phyloP scores from a whole-genome alignment of 2,329 filamentous ascomycete genomes.

The Berkeleyomyces rouxiae region DNA sequence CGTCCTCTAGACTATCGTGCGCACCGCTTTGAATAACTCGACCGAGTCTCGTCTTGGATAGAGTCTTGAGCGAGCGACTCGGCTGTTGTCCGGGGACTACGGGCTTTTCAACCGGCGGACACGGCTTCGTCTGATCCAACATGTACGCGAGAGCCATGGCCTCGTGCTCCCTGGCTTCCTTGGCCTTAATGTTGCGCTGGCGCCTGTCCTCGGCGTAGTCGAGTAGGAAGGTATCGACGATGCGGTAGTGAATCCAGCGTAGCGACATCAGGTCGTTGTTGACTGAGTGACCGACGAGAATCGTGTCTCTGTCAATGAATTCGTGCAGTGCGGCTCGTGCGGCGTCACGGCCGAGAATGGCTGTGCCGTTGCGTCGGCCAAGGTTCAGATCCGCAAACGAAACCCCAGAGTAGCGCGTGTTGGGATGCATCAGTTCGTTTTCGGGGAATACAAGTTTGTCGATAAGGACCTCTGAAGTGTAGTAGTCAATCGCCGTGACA shows the following conservation, averaged over 20 bases:
- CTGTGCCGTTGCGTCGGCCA: slow-evolving; percentile 20
- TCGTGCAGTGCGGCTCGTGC: slow-evolving; percentile 28
- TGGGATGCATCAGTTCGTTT: slow-evolving; percentile 30
- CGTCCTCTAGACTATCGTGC: slow-evolving; percentile 31
- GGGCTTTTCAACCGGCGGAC: not conserved
- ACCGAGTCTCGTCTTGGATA: slow-evolving; percentile 23
- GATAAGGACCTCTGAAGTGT: slow-evolving; percentile 30
- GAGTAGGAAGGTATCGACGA: slow-evolving; percentile 30
- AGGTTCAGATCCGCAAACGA: slow-evolving; percentile 23
- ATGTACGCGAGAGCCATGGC: not conserved
- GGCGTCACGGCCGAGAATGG: slow-evolving; percentile 25
- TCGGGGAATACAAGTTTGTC: slow-evolving; percentile 34
- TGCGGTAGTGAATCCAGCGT: slow-evolving; percentile 29
- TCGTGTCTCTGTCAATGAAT: slow-evolving; percentile 29
- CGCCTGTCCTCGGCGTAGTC: slow-evolving; percentile 17
- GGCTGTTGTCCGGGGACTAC: slow-evolving; percentile 8
- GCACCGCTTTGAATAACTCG: slow-evolving; percentile 24
- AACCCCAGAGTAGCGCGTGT: slow-evolving; percentile 35
- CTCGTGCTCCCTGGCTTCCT: slow-evolving; percentile 12
- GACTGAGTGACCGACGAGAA: slow-evolving; percentile 31
- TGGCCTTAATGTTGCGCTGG: slow-evolving; percentile 5
- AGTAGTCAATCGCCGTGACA: slow-evolving; percentile 34
- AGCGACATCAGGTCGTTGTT: slow-evolving; percentile 27
- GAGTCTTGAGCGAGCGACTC: slow-evolving; percentile 25
- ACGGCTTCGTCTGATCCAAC: not conserved